phyloP scores from a whole-genome alignment of 2,329 filamentous ascomycete genomes.

The Fusarium devonianum region DNA sequence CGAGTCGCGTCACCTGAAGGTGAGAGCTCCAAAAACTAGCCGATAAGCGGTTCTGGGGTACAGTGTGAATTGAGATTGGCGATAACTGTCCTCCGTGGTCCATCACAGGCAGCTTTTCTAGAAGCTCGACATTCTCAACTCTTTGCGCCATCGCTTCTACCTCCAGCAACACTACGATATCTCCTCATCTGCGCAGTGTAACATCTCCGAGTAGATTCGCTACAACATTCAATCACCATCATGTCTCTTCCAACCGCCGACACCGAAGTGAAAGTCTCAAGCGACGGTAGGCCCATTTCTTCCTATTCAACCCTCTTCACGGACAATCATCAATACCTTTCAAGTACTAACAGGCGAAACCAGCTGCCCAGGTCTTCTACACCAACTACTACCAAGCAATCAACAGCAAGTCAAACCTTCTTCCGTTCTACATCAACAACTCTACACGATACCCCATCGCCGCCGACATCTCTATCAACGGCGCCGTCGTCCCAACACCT shows the following conservation, averaged over 20 bases:
- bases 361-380: slow-evolving; percentile 76
- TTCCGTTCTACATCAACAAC: slow-evolving; percentile 73
- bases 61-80: slow-evolving; percentile 24
- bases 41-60: slow-evolving; percentile 27
- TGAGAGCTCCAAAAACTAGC: slow-evolving; percentile 20
- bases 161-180: neutral
- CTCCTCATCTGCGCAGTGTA: neutral
- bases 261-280: slow-evolving; percentile 54
- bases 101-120: slow-evolving; percentile 20
- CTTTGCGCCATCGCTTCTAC: slow-evolving; percentile 35
- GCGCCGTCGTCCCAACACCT: slow-evolving; percentile 68
- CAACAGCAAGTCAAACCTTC: slow-evolving; percentile 66
- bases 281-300: slow-evolving; percentile 51
- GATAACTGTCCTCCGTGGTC: slow-evolving; percentile 37
- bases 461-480: slow-evolving; percentile 82
- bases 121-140: slow-evolving; percentile 12
- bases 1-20: slow-evolving; percentile 16
- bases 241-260: slow-evolving; percentile 52
- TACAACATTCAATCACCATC: neutral
- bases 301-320: neutral
- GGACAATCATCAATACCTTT: neutral
- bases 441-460: slow-evolving; percentile 61
- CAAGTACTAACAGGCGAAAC: slow-evolving; percentile 22
- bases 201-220: neutral
- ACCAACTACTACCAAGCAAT: slow-evolving; percentile 79